phyloP scores from a whole-genome alignment of 495 filamentous ascomycete genomes.

The Xylaria cubensis region DNA sequence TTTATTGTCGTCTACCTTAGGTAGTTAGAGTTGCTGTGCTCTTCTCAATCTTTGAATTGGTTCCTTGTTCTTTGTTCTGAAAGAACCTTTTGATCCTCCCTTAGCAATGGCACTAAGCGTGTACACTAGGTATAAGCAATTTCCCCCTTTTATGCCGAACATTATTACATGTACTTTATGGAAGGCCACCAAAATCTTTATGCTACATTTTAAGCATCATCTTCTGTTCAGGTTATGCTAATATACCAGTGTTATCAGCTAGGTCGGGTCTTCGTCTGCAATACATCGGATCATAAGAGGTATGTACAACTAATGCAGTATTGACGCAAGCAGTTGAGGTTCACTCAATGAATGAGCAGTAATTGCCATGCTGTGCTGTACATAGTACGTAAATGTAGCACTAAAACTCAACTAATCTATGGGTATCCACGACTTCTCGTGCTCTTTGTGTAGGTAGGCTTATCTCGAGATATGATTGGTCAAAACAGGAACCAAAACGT shows the following conservation, averaged over 20 bases:
- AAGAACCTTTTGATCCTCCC: not conserved
- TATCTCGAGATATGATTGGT: constrained; percentile 9
- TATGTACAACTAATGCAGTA: not conserved
- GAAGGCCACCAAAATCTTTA: not conserved
- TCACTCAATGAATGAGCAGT: not conserved
- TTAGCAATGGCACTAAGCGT: not conserved
- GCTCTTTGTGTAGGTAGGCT: not conserved
- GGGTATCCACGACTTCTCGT: not conserved
- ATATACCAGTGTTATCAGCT: not conserved
- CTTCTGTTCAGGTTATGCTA: not conserved
- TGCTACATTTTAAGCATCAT: not conserved
- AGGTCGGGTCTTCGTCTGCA: not conserved
- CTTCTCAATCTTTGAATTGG: not conserved
- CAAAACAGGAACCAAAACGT: constrained; percentile 13
- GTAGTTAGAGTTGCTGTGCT: not conserved
- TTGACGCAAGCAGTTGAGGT: constrained; percentile 6
- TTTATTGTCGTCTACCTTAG: not conserved
- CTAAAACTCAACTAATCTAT: not conserved
- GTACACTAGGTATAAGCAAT: constrained; percentile 13
- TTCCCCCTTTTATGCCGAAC: constrained; percentile 15
- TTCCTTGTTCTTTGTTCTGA: not conserved
- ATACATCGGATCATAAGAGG: not conserved
- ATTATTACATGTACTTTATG: not conserved
- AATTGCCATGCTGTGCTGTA: not conserved
- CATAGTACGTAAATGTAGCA: not conserved